Evolutionary conservation across 2,329 filamentous ascomycete species (phyloP), one percentile per base, ranked within the genome.

Genomic region (Davidsoniella virescens): DNA sequence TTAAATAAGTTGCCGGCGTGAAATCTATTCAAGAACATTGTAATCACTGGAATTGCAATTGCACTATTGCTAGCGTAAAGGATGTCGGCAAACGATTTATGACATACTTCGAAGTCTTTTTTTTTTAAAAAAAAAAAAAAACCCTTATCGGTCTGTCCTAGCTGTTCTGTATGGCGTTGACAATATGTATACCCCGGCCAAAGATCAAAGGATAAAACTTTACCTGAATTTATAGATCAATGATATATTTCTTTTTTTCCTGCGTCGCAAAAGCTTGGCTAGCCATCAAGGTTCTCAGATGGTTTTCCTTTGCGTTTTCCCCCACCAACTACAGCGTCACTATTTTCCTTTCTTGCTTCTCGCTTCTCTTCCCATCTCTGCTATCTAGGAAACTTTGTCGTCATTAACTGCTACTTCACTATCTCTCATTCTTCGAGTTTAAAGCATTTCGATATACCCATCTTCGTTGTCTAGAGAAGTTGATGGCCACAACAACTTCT

Each of bases 281-380:
- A 16, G 38, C 50, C 50, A 52, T 52, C 50, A 52, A 49, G 50
- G 50, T 52, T 52, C 50, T 48, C 37, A 37, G 26, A 14, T 23
- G 39, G 36, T 6, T 33, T 9, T 26, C 39, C 29, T 38, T 39
- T 33, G 6, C 26, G 26, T 33, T 33, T 33, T 12, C 18, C 23
- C 23, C 18, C 42, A 14, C 33, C 44, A 33, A 33, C 10, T 33
- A 12, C 26, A 33, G 26, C 26, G 26, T 8, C 26, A 17, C 17
- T 49, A 25, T 49, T 29, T 43, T 38, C 6, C 26, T 25, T 39
- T 38, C 38, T 10, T 5, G 18, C 37, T 16, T 16, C 25, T 14
- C 26, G 25, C 26, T 43, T 49, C 14, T 47, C 36, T 25, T 39
- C 33, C n/a, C 18, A 16, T 39, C 33, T 47, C 25, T 36, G 44